Conservation (phyloP, 2,329 filamentous ascomycete species). For the Chaetomiaceae sp. region DNA sequence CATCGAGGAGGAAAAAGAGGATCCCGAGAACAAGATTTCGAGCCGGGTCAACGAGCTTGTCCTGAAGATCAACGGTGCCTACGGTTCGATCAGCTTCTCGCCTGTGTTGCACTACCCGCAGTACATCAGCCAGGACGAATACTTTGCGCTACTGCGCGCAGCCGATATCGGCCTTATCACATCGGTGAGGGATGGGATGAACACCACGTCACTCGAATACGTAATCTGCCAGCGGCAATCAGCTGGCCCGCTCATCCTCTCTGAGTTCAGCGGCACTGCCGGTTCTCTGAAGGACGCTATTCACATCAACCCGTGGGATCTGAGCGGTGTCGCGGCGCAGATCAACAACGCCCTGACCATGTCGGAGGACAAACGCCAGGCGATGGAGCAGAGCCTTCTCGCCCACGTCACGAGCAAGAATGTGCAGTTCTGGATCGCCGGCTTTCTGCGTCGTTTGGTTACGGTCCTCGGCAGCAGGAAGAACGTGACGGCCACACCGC, state of each 20-base stretch:
- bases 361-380: conserved; percentile 58
- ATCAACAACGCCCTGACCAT: conserved; percentile 80
- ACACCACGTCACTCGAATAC: conserved; percentile 93
- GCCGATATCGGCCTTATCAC: conserved; percentile 93
- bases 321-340: conserved; percentile 74
- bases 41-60: conserved; percentile 88
- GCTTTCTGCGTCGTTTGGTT: conserved; percentile 73
- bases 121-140: conserved; percentile 84
- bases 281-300: conserved; percentile 80
- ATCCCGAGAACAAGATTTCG: conserved; percentile 73
- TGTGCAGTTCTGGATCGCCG: conserved; percentile 79
- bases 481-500: conserved; percentile 71
- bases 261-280: conserved; percentile 93
- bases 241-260: conserved; percentile 84
- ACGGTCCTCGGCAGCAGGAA: conserved; percentile 75
- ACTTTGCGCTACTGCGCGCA: conserved; percentile 86
- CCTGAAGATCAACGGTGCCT: conserved; percentile 84
- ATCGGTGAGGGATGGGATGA: conserved; percentile 95
- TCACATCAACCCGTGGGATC: conserved; percentile 95
- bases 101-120: conserved; percentile 94
- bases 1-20: conserved; percentile 73
- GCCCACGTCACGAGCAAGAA: conserved; percentile 80
- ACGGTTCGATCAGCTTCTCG: conserved; percentile 81
- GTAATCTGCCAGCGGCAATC: conserved; percentile 85
- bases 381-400: conserved; percentile 72